Conservation (phyloP, 2,329 filamentous ascomycete genomes). For the Acarospora socialis region DNA sequence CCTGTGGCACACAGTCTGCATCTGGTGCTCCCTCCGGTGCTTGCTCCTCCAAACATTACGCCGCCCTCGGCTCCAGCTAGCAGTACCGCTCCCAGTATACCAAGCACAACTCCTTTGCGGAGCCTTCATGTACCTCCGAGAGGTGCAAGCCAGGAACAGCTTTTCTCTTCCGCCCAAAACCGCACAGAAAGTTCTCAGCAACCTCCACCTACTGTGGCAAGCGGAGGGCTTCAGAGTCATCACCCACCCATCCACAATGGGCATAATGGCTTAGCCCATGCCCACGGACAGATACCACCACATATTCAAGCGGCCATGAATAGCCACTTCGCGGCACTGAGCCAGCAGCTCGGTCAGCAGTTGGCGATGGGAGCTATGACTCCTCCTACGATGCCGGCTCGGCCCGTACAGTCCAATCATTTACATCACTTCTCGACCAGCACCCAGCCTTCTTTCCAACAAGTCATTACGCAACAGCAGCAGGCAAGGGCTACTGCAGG, state of each 20-base stretch:
- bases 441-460: conserved; percentile 11
- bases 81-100: conserved; percentile 5
- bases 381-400: no score
- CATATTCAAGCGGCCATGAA: conserved; percentile 11
- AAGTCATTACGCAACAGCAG: conserved; percentile 11
- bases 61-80: conserved; percentile 8
- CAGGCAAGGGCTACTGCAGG: conserved; percentile 15
- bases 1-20: conserved; percentile 23
- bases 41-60: conserved; percentile 8
- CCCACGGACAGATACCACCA: conserved; percentile 7
- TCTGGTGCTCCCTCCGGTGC: conserved; percentile 26
- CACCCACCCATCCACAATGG: no score
- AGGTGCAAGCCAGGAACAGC: not conserved
- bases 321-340: conserved; percentile 10
- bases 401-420: no score
- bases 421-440: no score
- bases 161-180: no score
- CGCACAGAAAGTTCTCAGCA: no score
- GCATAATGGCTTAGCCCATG: no score
- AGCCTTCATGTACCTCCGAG: conserved; percentile 7
- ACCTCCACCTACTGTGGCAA: no score
- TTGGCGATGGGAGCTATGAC: conserved; percentile 10
- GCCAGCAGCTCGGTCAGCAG: conserved; percentile 10
- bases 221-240: no score
- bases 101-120: conserved; percentile 10